Conservation (phyloP, 805 yeast genomes). For the Candida berthetii region DNA sequence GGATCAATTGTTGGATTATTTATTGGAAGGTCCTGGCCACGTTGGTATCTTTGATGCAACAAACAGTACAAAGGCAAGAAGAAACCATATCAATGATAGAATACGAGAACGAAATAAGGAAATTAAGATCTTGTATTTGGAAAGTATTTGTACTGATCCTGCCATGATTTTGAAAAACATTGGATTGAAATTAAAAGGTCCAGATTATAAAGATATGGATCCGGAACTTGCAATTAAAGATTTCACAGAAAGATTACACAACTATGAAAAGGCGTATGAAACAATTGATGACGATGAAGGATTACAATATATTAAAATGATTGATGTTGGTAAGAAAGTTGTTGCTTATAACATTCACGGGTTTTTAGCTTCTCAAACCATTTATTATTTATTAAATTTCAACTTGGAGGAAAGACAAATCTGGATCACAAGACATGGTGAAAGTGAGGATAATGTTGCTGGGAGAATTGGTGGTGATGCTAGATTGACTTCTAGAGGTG, state of each 20-base stretch:
- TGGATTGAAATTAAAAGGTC: conserved; percentile 82
- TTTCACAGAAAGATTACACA: conserved; percentile 71
- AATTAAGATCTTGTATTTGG: conserved; percentile 77
- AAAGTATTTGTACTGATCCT: conserved; percentile 80
- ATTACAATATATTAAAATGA: conserved; percentile 88
- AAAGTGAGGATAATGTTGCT: conserved; percentile 72
- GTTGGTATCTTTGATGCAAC: conserved; percentile 92
- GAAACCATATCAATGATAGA: conserved; percentile 49
- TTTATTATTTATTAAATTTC: conserved; percentile 83
- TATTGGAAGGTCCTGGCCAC: conserved; percentile 75
- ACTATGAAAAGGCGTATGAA: conserved; percentile 87
- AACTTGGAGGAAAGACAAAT: conserved; percentile 85
- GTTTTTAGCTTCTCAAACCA: conserved; percentile 87
- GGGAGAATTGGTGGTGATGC: conserved; percentile 96
- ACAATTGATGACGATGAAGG: conserved; percentile 76
- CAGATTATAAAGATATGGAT: conserved; percentile 86
- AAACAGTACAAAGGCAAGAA: conserved; percentile 62
- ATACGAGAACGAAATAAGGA: conserved; percentile 53
- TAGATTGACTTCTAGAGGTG: conserved; percentile 70
- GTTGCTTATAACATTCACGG: conserved; percentile 87
- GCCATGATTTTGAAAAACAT: conserved; percentile 78
- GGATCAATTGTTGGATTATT: conserved; percentile 75
- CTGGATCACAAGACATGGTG: conserved; percentile 95
- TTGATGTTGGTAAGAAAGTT: conserved; percentile 91
- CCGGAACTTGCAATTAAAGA: conserved; percentile 73